Base-by-base conservation (phyloP, 805 yeast genomes). In the Saturnispora bothae region DNA sequence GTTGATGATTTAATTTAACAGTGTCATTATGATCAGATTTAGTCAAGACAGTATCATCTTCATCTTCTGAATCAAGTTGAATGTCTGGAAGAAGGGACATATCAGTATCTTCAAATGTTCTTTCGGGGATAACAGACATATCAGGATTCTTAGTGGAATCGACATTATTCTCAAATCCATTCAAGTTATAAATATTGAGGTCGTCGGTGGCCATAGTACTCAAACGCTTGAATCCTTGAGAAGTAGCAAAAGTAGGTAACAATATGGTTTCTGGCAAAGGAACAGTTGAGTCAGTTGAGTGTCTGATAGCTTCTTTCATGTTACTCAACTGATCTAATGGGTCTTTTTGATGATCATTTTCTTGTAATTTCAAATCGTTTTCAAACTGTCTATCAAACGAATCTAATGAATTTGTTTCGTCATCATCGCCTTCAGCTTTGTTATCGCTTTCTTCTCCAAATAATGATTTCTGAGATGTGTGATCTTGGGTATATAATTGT, bases 121-220 rank as follows among this genome's bases (percentile, higher is more conserved):
- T 57, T 41, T 59, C 64, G 27, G 56, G 57, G 36, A 59, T 59
- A 6, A 60, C 52, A 16, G 53, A 47, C 63, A 59, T 59, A 33
- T 59, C 59, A n/a, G n/a, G 13, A 12, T 35, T 15, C 12, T 21
- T 16, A n/a, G 7, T 7, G 10, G 10, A 7, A 12, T 35, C 16
- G n/a, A n/a, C n/a, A n/a, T 21, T 16, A 18, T 27, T 15, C 4
- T 21, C 4, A 12, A 38, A 23, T 5, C 32, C 33, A 27, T 28
- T 28, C 4, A 46, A 27, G 30, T 57, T 57, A 36, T 57, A 57
- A 18, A 57, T 56, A 33, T 48, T 52, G 38, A 43, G 43, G 31
- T 57, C 61, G 38, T 52, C 51, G 1, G 60, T 54, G 12, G 54
- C 56, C 50, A 57, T 47, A 1, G 59, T 53, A 42, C 58, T 53